Percentiles rank a stretch among this genome's conserved stretches.
Conservation (phyloP, 371 early-diverging fungal species). For the Mortierella sp. region DNA sequence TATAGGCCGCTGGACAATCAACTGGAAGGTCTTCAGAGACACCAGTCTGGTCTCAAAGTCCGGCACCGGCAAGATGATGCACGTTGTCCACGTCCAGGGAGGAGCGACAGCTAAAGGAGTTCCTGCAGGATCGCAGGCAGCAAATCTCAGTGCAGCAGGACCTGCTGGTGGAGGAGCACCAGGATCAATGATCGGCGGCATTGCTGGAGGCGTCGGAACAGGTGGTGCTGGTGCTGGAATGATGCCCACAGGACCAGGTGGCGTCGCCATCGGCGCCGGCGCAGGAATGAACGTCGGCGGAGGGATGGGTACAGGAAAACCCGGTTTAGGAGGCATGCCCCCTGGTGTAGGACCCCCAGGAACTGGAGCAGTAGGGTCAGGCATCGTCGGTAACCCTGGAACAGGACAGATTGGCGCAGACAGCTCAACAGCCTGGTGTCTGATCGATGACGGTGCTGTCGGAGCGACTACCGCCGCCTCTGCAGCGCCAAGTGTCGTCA, state of each 20-base stretch:
- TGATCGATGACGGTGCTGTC: constrained; percentile 53
- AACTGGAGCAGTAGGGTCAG: constrained; percentile 15
- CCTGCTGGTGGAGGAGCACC: not conserved
- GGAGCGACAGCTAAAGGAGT: constrained; percentile 41
- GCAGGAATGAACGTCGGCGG: constrained; percentile 2
- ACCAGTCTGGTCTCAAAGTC: constrained; percentile 52
- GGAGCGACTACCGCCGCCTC: constrained; percentile 16
- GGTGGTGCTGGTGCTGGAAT: constrained; percentile 14
- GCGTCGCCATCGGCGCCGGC: not conserved
- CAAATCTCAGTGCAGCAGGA: constrained; percentile 15
- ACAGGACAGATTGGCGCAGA: constrained; percentile 17
- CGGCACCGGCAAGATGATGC: constrained; percentile 54
- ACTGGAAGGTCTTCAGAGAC: constrained; percentile 53
- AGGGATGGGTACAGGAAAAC: not conserved
- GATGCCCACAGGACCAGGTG: constrained; percentile 1
- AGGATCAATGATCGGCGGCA: constrained; percentile 8
- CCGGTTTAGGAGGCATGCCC: no score
- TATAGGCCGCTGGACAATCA: constrained; percentile 54
- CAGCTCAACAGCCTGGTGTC: constrained; percentile 46
- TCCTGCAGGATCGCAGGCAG: constrained; percentile 32
- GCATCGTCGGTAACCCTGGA: constrained; percentile 13
- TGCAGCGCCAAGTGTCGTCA: constrained; percentile 11
- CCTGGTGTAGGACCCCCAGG: constrained; percentile 5
- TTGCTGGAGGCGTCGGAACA: constrained; percentile 1
- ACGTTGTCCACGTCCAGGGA: constrained; percentile 50